phyloP scores from a whole-genome alignment of 495 filamentous ascomycete species.

The Tirmania nivea region DNA sequence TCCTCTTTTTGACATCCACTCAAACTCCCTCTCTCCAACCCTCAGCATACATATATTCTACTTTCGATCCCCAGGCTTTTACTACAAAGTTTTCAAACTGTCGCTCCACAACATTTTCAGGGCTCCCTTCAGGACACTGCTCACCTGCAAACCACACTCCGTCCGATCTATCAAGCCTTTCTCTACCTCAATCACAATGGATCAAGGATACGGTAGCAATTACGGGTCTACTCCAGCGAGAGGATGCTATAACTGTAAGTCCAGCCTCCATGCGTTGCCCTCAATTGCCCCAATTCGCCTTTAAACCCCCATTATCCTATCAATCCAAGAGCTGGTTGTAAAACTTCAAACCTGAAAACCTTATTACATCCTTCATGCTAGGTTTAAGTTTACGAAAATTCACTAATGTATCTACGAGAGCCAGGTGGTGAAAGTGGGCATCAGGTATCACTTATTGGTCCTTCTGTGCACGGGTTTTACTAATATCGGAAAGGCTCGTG shows the following conservation, averaged over 20 bases:
- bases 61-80: background rate
- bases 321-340: too few species aligned
- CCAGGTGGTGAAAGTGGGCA: slow-evolving; percentile 56
- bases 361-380: too few species aligned
- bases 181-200: background rate
- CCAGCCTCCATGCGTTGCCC: background rate
- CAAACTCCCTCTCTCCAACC: too few species aligned
- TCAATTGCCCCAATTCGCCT: too few species aligned
- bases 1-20: too few species aligned
- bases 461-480: background rate
- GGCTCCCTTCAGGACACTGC: background rate
- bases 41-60: too few species aligned
- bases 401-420: too few species aligned
- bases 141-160: background rate
- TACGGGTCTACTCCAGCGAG: background rate
- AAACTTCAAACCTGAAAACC: too few species aligned
- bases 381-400: too few species aligned
- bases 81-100: background rate
- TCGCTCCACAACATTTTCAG: background rate
- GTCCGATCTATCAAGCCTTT: background rate
- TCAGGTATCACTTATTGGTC: slow-evolving; percentile 28
- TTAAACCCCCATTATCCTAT: too few species aligned
- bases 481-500: slow-evolving; percentile 41
- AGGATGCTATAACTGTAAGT: slow-evolving; percentile 61
- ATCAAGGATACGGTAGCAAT: too few species aligned